Evolutionary conservation across 73 alveolate species (phyloP).

Genomic region (Halteria grandinella): DNA sequence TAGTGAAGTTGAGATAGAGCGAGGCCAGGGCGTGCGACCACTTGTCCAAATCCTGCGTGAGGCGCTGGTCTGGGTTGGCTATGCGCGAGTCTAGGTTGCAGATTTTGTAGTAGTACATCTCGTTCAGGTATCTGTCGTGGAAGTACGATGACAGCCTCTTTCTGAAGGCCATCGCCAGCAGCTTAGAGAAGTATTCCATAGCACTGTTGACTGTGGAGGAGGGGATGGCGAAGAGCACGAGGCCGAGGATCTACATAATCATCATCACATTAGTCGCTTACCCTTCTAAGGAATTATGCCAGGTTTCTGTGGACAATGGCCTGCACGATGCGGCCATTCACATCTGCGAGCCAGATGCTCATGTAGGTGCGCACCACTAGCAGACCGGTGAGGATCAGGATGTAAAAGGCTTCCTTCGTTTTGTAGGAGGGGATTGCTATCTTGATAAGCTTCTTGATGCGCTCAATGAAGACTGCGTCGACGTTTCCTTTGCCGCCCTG

Average conservation of each 20-base stretch:
- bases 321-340: constrained; percentile 87
- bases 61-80: constrained; percentile 86
- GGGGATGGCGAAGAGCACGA: constrained; percentile 87
- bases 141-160: constrained; percentile 77
- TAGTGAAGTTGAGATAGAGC: constrained; percentile 81
- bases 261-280: constrained; percentile 50
- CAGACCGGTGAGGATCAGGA: constrained; percentile 70
- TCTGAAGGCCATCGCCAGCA: constrained; percentile 86
- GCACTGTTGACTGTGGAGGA: constrained; percentile 87
- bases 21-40: constrained; percentile 83
- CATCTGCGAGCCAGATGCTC: constrained; percentile 86
- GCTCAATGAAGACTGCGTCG: constrained; percentile 75
- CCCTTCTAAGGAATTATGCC: constrained; percentile 41
- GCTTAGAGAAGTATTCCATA: constrained; percentile 76
- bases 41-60: constrained; percentile 88
- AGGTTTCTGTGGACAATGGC: constrained; percentile 72
- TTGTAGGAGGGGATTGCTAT: constrained; percentile 78
- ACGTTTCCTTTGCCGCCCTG: constrained; percentile 81
- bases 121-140: constrained; percentile 77
- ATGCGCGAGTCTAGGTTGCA: constrained; percentile 85
- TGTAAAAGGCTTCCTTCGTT: constrained; percentile 64
- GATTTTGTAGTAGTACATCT: constrained; percentile 87
- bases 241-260: constrained; percentile 64
- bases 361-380: constrained; percentile 85
- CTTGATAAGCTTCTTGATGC: constrained; percentile 68